Base-by-base conservation (phyloP, 208 protist species). In the Crithidia acanthocephali region DNA sequence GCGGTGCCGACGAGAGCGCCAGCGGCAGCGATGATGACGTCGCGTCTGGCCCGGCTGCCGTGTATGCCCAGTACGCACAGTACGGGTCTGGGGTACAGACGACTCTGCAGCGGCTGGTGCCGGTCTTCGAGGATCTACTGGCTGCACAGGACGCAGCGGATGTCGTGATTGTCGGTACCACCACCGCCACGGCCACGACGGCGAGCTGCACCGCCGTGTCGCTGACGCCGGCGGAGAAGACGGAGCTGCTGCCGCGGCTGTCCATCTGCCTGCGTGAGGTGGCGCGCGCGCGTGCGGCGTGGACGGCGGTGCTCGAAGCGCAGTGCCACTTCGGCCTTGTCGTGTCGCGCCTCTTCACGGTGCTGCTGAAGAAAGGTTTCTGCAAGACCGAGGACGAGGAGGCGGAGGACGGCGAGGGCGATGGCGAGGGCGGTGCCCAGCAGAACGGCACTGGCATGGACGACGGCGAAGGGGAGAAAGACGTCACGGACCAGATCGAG, bases 401-500 rank as follows among this genome's bases (percentile, higher is more conserved):
- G n/a, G 85, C 91, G 30, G 84, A 94, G n/a, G 70, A 88, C 55
- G 83, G 89, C 45, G 87, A 95, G 23, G 85, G 88, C 33, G 82
- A 85, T 27, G 79, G 80, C 66, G 89, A 96, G 35, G 94, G 85
- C 33, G 87, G 87, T 10, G 79, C 78, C 11, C 85, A 82, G 73
- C 73, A 90, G 47, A 87, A 92, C 20, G 98, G 98, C 42, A 99
- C 98, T 20, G 99, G 99, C 48, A 99, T 99, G 95, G 99, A 99
- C 68, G 98, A 99, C 64, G 99, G 98, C 35, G 59, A 98, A 53
- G 99, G 99, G 63, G 92, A 99, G 73, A 98, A 99, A 62, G 99
- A 99, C 76, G 98, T 99, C 23, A 97, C 89, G 22, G 93, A 99
- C 50, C 73, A 99, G 86, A 98, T 99, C 30, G 94, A 99, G 27